Evolutionary conservation across 2,329 filamentous ascomycete species (phyloP).

Genomic region (Sporothrix protearum): DNA sequence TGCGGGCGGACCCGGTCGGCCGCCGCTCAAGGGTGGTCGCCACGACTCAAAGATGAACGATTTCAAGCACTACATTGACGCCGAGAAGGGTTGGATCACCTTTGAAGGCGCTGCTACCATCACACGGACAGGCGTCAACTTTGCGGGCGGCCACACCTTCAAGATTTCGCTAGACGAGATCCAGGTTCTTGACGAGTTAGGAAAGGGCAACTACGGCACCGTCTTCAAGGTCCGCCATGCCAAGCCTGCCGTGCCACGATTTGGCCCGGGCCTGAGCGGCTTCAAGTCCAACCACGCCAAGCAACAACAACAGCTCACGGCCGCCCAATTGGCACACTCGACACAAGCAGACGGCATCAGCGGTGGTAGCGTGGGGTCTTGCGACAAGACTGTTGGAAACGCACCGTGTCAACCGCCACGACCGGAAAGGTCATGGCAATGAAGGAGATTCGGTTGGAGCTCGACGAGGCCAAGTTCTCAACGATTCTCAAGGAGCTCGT

Average conservation of each 20-base stretch:
- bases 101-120: slow-evolving; percentile 93
- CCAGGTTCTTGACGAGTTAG: slow-evolving; percentile 85
- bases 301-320: background rate
- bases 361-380: no score
- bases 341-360: slow-evolving; percentile 21
- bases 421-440: slow-evolving; percentile 92
- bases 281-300: slow-evolving; percentile 37
- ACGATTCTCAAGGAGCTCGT: slow-evolving; percentile 98
- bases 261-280: slow-evolving; percentile 55
- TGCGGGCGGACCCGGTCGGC: slow-evolving; percentile 28
- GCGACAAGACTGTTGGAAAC: background rate
- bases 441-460: slow-evolving; percentile 94
- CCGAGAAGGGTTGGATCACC: slow-evolving; percentile 83
- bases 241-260: slow-evolving; percentile 56
- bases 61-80: slow-evolving; percentile 78
- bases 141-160: slow-evolving; percentile 83
- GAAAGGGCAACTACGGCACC: slow-evolving; percentile 97
- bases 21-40: slow-evolving; percentile 36
- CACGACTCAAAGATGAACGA: slow-evolving; percentile 54
- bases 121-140: slow-evolving; percentile 85
- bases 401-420: slow-evolving; percentile 39
- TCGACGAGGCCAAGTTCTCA: slow-evolving; percentile 94
- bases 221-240: slow-evolving; percentile 95
- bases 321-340: background rate
- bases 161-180: slow-evolving; percentile 95